Base-by-base conservation (phyloP, 1,139 yeast species). In the Candida glucosophila region DNA sequence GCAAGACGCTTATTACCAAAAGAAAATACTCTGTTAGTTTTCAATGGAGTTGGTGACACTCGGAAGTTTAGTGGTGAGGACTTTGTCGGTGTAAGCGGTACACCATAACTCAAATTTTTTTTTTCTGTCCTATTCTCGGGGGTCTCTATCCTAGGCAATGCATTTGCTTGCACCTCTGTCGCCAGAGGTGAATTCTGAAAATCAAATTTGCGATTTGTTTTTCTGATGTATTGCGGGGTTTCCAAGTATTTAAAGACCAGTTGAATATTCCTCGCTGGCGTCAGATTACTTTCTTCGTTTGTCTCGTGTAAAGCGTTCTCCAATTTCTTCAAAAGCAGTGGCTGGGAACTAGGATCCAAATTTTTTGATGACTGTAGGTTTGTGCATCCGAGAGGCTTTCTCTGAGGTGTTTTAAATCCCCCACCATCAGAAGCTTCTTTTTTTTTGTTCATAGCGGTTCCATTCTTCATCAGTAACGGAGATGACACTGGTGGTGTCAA, bases 401-500 rank as follows among this genome's bases (percentile, higher is more conserved):
- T n/a, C n/a, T n/a, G n/a, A 6, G 67, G 64, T 5, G 68, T 52
- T 35, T 55, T 52, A 39, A 58, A 52, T n/a, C n/a, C n/a, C n/a
- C n/a, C n/a, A n/a, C n/a, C n/a, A n/a, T n/a, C n/a, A n/a, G n/a
- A n/a, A n/a, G n/a, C n/a, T 22, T 36, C 34, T 6, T 27, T 31
- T 14, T 40, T 37, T n/a, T n/a, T n/a, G 12, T 29, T 22, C 19
- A 14, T 12, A 6, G 7, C n/a, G 8, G 21, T 7, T n/a, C n/a
- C n/a, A n/a, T n/a, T n/a, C n/a, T n/a, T n/a, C n/a, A n/a, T 24
- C 27, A 45, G 55, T 29, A 60, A 40, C 2, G 71, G 70, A 1
- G 67, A 58, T 3, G 68, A 59, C 22, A 60, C 65, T 4, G 70
- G 69, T 1, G 73, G 71, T 1, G 69, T 58, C 31, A 63, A 29